A percentile compares a stretch with the other conserved stretches of the same genome.
Evolutionary conservation across 371 early-diverging fungal species (phyloP).

Genomic region (Zopfochytrium polystomum): DNA sequence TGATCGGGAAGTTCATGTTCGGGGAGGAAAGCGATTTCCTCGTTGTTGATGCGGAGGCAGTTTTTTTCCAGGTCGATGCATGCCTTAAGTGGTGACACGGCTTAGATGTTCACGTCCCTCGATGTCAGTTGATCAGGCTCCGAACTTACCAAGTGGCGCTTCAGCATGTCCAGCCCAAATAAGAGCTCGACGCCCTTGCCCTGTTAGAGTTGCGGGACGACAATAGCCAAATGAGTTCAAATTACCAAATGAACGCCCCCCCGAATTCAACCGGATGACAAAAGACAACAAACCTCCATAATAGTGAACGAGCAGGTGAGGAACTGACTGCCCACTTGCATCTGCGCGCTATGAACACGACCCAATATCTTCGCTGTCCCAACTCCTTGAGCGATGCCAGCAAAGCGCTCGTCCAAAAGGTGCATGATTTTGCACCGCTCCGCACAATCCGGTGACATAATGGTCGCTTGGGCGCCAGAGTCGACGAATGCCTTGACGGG

Average conservation of each 20-base stretch:
- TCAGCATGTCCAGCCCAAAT: conserved; percentile 94
- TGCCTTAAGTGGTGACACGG: no score
- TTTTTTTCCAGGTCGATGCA: conserved; percentile 85
- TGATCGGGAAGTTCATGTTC: conserved; percentile 87
- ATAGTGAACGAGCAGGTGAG: conserved; percentile 88
- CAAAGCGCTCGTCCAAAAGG: conserved; percentile 83
- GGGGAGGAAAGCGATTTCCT: conserved; percentile 79
- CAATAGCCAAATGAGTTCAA: no score
- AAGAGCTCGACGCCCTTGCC: conserved; percentile 87
- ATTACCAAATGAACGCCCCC: neutral
- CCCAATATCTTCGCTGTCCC: conserved; percentile 94
- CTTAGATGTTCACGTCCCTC: conserved; percentile 12
- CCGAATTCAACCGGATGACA: conserved; percentile 5
- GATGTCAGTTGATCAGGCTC: no score
- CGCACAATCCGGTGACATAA: conserved; percentile 60
- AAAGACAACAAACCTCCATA: conserved; percentile 61
- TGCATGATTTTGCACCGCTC: conserved; percentile 60
- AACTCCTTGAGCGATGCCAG: conserved; percentile 91
- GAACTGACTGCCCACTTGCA: conserved; percentile 70
- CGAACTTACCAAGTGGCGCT: conserved; percentile 69
- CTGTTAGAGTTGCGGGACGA: conserved; percentile 21
- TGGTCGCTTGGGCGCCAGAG: conserved; percentile 95
- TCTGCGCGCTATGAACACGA: conserved; percentile 83
- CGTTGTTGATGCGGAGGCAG: conserved; percentile 73
- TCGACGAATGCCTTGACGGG: conserved; percentile 93